phyloP scores from a whole-genome alignment of 805 yeast species.

The Candida tallmaniae region DNA sequence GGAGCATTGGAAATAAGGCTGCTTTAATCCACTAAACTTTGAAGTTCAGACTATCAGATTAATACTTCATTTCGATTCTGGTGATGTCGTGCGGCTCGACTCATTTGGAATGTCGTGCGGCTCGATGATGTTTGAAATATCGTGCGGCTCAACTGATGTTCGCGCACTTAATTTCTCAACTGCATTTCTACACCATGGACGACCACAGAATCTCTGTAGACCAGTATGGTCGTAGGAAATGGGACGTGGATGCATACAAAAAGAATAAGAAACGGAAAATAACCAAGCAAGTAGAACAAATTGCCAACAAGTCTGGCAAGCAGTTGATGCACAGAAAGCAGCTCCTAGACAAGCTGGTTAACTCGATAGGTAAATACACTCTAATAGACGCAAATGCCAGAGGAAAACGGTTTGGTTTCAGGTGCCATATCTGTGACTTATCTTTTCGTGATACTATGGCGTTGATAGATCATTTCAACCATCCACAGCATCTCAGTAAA shows the following conservation, averaged over 20 bases:
- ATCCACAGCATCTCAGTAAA: conserved; percentile 57
- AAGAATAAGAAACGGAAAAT: conserved; percentile 18
- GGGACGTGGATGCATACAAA: conserved; percentile 70
- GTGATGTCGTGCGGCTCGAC: no score
- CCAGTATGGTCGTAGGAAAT: conserved; percentile 61
- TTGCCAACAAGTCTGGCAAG: conserved; percentile 8
- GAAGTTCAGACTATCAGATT: no score
- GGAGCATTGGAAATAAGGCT: no score
- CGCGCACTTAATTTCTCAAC: no score
- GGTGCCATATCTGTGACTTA: conserved; percentile 74
- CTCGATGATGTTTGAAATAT: no score
- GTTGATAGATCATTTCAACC: conserved; percentile 77
- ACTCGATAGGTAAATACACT: conserved; percentile 31
- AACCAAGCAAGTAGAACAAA: conserved; percentile 3
- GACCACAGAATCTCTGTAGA: conserved; percentile 21
- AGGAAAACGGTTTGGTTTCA: conserved; percentile 68
- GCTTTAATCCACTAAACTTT: no score
- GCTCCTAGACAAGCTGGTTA: conserved; percentile 26
- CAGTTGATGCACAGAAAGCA: conserved; percentile 28
- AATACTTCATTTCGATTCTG: no score
- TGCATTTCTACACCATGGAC: no score
- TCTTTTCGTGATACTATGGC: conserved; percentile 81
- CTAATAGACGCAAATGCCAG: conserved; percentile 26
- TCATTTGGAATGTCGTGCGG: no score
- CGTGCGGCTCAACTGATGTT: no score